Base-by-base conservation (phyloP, 2,329 filamentous ascomycete genomes). In the Neopestalotiopsis sp. region DNA sequence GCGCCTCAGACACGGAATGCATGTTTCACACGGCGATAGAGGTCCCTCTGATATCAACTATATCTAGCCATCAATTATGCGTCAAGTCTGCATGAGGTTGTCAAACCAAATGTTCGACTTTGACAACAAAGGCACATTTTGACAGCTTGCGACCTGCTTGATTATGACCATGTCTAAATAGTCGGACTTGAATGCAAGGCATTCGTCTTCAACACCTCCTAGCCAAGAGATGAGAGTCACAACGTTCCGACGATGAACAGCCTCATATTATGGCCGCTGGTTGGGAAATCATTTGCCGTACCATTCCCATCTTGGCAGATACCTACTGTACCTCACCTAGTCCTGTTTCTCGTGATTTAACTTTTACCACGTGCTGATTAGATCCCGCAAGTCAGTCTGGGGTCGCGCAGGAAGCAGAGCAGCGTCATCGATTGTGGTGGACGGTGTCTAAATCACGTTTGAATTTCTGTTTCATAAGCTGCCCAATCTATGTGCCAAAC, bases 351-450 rank as follows among this genome's bases (percentile, higher is more conserved):
- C 32, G 42, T 49, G 59, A 24, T 34, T 38, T 64, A 45, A 34
- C 61, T 61, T 34, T 38, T 64, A 45, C 61, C 61, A 64, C 61
- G 61, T 64, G 61, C 61, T 64, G 38, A 38, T n/a, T 52, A 52
- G 42, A 64, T 64, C 61, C 42, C 42, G 61, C 42, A 45, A 52
- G 61, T 34, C 38, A 30, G 45, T 34, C 32, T 38, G 30, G 59
- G 59, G 59, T 30, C 59, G 30, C 28, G 59, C 59, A 61, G 30
- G 30, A 34, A 34, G 59, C 59, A 61, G 30, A 38, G 20, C 59
- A 61, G 30, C 59, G 59, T 61, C 59, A 61, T 61, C 57, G 45
- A 52, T 52, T 20, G n/a, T 20, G 45, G 45, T 17, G 17, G 45
- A 59, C 24, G 57, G 30, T 59, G 57, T 59, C 6, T 59, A 5